Conservation (phyloP, 192 early-diverging fungal species). For the Backusella australiensis region DNA sequence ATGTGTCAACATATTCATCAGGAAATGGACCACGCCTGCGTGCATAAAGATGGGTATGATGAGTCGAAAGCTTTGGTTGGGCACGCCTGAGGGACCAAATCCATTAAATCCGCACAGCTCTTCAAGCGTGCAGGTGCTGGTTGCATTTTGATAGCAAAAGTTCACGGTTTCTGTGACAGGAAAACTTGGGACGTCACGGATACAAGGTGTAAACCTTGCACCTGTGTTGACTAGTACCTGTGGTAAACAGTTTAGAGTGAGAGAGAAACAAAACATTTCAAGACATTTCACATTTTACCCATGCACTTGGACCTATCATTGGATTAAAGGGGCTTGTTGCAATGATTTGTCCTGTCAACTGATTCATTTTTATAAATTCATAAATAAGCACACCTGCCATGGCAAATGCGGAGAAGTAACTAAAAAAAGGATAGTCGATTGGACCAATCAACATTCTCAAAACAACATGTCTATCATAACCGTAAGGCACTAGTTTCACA, state of each 20-base stretch:
- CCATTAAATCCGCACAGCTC: conserved; percentile 62
- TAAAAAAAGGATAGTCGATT: conserved; percentile 43
- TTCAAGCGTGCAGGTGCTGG: conserved; percentile 51
- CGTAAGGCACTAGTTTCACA: not conserved
- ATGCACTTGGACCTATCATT: conserved; percentile 74
- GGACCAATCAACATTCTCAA: conserved; percentile 18
- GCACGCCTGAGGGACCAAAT: conserved; percentile 38
- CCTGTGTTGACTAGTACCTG: conserved; percentile 66
- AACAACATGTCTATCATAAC: not conserved
- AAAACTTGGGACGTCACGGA: conserved; percentile 45
- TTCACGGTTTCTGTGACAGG: conserved; percentile 18
- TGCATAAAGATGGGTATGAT: conserved; percentile 82
- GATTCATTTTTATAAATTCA: conserved; percentile 53
- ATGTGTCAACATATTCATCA: conserved; percentile 79
- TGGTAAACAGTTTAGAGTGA: not conserved
- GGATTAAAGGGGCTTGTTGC: conserved; percentile 69
- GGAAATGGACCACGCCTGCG: conserved; percentile 73
- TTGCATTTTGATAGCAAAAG: conserved; percentile 1
- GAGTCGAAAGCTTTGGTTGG: conserved; percentile 80
- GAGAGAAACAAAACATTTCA: not conserved
- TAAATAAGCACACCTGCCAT: conserved; percentile 50
- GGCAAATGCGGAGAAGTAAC: conserved; percentile 41
- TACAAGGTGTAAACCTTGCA: conserved; percentile 83
- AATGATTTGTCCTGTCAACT: conserved; percentile 61
- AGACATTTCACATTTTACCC: conserved; percentile 28